Base-by-base conservation (phyloP, 495 filamentous ascomycete species). In the Penicillium parvum region DNA sequence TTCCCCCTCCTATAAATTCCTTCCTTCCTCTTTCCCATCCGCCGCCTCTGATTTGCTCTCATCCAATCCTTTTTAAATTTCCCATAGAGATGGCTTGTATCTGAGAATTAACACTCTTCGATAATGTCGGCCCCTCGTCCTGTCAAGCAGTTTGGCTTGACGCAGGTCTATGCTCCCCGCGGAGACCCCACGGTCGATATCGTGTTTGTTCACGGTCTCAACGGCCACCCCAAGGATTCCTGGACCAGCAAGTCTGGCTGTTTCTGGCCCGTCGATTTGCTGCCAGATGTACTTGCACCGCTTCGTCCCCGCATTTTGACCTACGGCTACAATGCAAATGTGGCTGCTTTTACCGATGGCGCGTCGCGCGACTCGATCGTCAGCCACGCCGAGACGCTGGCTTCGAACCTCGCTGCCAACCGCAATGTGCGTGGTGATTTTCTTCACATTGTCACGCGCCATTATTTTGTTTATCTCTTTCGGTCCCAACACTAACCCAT, bases 311-410 rank as follows among this genome's bases (percentile, higher is more conserved):
- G 90, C 22, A 76, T 95, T 26, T 63, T 95, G 36, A 84, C 85
- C 5, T 94, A 90, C 56, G 88, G 88, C 3, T 95, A 92, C 58
- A 87, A 95, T 55, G 83, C 86, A 32, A 82, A 87, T 52, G 84
- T 90, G 21, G 79, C 80, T 28, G 61, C 79, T 0, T 82, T 84
- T 33, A 78, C 71, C 9, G 79, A 78, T 34, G 73, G 75, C 22
- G 73, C 58, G 43, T 77, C 83, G 34, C 81, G 81, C 33, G 88
- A 90, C 61, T 83, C 82, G 51, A 79, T 95, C 45, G 82, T 85
- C 46, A 83, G 88, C 51, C 88, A 95, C 65, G 88, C 88, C 4
- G 83, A 90, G 57, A 88, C 79, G n/a, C 69, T 95, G 9, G 74
- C 90, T 12, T 78, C 81, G 7, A 67, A 56, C 20, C 55, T 83